Conservation (phyloP, 345 rosid species). For the Kernera saxatilis region DNA sequence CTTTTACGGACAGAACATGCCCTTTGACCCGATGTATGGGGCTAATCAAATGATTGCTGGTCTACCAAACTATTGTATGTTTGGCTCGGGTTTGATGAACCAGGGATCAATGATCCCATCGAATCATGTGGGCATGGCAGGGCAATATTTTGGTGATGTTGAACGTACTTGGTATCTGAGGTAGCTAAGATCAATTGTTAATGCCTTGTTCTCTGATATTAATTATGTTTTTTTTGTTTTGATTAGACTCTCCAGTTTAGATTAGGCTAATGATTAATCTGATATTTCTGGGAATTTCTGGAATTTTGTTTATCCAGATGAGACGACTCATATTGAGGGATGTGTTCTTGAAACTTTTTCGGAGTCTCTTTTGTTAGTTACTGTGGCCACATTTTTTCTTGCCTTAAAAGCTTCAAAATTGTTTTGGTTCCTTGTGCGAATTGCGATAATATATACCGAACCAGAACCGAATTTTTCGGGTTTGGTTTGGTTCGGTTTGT, state of each 20-base stretch:
- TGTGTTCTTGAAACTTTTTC: too few relatives aligned
- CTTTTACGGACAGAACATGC: not conserved
- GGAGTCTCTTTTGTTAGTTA: too few relatives aligned
- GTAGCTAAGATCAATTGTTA: not conserved
- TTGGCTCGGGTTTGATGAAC: constrained; percentile 8
- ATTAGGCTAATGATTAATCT: not conserved
- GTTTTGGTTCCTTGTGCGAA: too few relatives aligned
- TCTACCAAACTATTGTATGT: not conserved
- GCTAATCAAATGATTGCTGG: constrained; percentile 9
- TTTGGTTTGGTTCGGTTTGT: not conserved
- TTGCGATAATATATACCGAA: too few relatives aligned
- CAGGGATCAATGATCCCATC: not conserved
- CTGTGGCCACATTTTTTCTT: too few relatives aligned
- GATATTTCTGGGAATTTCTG: not conserved
- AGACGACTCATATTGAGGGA: not conserved
- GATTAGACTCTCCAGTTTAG: not conserved
- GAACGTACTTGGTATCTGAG: not conserved
- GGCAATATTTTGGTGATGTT: not conserved
- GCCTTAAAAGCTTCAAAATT: too few relatives aligned
- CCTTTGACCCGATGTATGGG: not conserved
- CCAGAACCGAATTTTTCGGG: too few relatives aligned
- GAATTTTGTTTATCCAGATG: not conserved
- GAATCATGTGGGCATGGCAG: not conserved
- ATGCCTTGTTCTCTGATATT: not conserved
- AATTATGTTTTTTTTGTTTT: too few relatives aligned